phyloP scores from a whole-genome alignment of 441 rosid species.

The Erodium moschatum region DNA sequence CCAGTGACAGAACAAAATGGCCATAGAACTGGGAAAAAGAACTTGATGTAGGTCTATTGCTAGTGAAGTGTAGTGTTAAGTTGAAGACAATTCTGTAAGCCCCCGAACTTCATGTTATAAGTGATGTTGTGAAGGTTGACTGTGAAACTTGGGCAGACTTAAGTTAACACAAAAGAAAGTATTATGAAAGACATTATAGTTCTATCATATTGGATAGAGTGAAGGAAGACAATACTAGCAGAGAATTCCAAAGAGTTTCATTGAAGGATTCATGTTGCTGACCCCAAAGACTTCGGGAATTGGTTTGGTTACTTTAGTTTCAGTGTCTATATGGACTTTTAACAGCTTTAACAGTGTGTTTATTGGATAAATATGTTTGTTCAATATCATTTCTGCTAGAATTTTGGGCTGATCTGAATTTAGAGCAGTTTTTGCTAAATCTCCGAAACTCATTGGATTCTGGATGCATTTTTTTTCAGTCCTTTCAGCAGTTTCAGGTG shows the following conservation, averaged over 20 bases:
- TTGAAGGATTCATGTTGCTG: not conserved
- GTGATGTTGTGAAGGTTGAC: not conserved
- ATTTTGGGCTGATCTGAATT: not conserved
- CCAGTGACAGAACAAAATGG: not conserved
- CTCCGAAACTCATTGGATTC: not conserved
- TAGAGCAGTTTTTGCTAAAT: not conserved
- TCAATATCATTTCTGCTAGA: too few relatives aligned
- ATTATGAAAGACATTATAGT: not conserved
- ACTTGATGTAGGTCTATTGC: not conserved
- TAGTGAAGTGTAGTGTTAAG: not conserved
- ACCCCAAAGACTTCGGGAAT: not conserved
- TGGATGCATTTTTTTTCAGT: slow-evolving; percentile 33
- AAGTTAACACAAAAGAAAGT: not conserved
- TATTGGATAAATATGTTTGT: not conserved
- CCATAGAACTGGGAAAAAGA: not conserved
- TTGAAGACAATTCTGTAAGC: not conserved
- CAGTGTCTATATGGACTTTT: not conserved
- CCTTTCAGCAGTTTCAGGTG: slow-evolving; percentile 77
- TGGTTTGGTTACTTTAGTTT: not conserved
- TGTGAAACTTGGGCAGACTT: not conserved
- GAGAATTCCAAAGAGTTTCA: too few relatives aligned
- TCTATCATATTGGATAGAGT: not conserved
- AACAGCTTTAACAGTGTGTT: not conserved
- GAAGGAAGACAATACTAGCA: too few relatives aligned
- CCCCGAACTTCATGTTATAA: not conserved